Evolutionary conservation across 2,329 filamentous ascomycete genomes (phyloP).

Genomic region (Phialophora chinensis): DNA sequence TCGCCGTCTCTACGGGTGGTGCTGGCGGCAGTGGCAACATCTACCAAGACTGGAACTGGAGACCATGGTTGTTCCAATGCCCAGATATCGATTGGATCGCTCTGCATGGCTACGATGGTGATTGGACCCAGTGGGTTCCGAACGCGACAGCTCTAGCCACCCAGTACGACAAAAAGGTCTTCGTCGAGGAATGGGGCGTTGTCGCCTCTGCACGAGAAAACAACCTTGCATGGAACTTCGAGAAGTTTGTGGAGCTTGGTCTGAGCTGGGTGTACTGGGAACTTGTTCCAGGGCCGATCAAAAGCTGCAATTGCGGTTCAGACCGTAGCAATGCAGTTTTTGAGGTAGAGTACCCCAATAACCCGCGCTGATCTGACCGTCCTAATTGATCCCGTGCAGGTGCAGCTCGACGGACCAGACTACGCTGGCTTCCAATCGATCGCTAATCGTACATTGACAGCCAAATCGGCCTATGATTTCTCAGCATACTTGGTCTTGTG

Average conservation of each 20-base stretch:
- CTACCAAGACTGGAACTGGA: conserved; percentile 18
- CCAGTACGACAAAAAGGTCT: conserved; percentile 11
- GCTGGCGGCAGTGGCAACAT: conserved; percentile 18
- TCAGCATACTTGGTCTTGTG: conserved; percentile 12
- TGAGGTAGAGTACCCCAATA: background rate
- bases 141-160: conserved; percentile 14
- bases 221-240: conserved; percentile 18
- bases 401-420: conserved; percentile 14
- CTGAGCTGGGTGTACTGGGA: conserved; percentile 17
- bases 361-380: background rate
- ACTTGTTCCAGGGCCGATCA: conserved; percentile 8
- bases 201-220: conserved; percentile 14
- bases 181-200: conserved; percentile 15
- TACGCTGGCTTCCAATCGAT: conserved; percentile 16
- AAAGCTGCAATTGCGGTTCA: conserved; percentile 16
- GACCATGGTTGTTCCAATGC: conserved; percentile 17
- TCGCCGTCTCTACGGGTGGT: conserved; percentile 11
- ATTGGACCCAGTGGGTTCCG: conserved; percentile 19
- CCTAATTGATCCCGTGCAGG: background rate
- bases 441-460: conserved; percentile 13
- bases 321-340: conserved; percentile 17
- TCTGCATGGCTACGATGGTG: conserved; percentile 15
- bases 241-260: conserved; percentile 14
- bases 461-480: conserved; percentile 18
- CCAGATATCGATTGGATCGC: conserved; percentile 16